Base-by-base conservation (phyloP, 202 grass and related monocot species). In the Cymbopogon flexuosus region DNA sequence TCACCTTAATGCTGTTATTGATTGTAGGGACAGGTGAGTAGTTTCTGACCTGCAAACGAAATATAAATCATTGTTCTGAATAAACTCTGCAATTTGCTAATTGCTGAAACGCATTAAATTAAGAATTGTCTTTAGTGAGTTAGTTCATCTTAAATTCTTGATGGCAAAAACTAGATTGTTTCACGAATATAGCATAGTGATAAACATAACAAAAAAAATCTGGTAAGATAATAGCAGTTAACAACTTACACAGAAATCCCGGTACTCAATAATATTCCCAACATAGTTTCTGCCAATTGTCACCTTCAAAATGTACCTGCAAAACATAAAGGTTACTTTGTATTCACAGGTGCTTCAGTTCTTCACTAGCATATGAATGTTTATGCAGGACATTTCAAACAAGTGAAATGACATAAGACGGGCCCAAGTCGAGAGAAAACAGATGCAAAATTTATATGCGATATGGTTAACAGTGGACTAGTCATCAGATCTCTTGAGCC, bases 1-100 rank as follows among this genome's bases (percentile, higher is more conserved):
- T 77, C 39, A 96, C 93, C 93, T 96, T 96, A 63, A 96, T 96
- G 66, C 93, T 92, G 70, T 96, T 96, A 70, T 96, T 96, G 68
- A 96, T 96, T 76, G 93, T 92, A 54, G 93, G 93, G 3, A 74
- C 70, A 77, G 93, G 88, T 30, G 79, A 35, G 67, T 92, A 96
- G 75, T 96, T 96, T 72, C 85, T 82, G 9, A 96, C 93, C 93
- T 96, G 73, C 68, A n/a, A 84, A 81, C 54, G 45, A n/a, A 72
- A 43, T 22, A 73, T 8, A 27, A 72, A 67, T 64, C 18, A 57
- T 57, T 61, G 41, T 21, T 64, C 23, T 30, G 49, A 16, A 68
- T 8, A 19, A 57, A 58, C 24, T 35, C 31, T 36, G 10, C 57
- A 77, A 62, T 31, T 42, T 52, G 21, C 33, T 64, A 51, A 45